These are phyloP conservation scores for Cryptosporidium andersoni DNA, from an alignment of 169 alveolate species.

Conservation along the genomic window DNA sequence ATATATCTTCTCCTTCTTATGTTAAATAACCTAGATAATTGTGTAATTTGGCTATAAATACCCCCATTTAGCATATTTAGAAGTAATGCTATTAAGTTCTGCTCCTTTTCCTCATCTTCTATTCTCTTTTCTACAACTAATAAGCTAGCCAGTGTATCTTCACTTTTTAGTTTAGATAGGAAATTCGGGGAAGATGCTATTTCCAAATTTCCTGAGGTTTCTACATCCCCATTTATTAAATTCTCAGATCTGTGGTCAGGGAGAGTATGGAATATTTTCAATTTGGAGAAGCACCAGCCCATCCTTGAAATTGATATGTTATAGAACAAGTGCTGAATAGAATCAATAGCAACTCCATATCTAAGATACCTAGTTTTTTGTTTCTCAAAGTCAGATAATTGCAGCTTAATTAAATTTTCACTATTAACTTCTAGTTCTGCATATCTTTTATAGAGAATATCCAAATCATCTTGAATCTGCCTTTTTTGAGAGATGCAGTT, in stretches of 20 bases:
- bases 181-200: no score
- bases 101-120: constrained; percentile 54
- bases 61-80: constrained; percentile 11
- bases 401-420: no score
- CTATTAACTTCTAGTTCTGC: no score
- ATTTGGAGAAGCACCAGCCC: no score
- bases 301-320: no score
- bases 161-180: no score
- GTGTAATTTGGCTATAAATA: constrained; percentile 4
- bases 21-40: constrained; percentile 16
- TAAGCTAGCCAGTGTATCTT: constrained; percentile 1
- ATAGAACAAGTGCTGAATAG: no score
- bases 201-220: not conserved
- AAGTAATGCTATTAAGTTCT: constrained; percentile 15
- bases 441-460: no score
- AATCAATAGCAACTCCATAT: not conserved
- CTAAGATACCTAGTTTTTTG: constrained; percentile 14
- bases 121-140: constrained; percentile 48
- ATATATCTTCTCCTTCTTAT: constrained; percentile 1
- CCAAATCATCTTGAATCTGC: no score
- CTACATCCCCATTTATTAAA: not conserved
- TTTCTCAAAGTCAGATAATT: not conserved
- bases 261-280: not conserved
- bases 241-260: not conserved
- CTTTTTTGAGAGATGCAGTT: no score